Evolutionary conservation across 2,329 filamentous ascomycete genomes (phyloP).

Genomic region (Exophiala viscosa): DNA sequence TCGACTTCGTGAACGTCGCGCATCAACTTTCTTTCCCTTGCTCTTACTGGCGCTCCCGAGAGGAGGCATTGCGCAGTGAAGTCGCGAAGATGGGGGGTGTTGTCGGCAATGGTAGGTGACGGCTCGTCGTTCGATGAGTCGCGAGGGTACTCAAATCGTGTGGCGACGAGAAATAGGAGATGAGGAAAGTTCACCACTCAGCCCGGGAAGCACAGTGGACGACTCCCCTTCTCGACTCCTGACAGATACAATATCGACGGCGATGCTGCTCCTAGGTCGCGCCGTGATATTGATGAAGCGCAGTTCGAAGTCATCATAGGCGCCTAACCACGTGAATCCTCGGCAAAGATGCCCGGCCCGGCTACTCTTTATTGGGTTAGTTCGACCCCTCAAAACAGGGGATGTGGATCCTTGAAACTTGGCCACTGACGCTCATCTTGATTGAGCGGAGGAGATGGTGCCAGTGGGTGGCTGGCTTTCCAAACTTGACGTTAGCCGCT

Average conservation of each 20-base stretch:
- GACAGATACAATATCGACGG: too few species aligned
- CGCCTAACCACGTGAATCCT: background rate
- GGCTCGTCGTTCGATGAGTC: background rate
- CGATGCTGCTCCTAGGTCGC: too few species aligned
- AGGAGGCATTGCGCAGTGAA: slow-evolving; percentile 36
- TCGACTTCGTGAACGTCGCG: slow-evolving; percentile 55
- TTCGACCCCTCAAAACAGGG: background rate
- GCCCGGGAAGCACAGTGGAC: too few species aligned
- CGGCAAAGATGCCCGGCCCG: slow-evolving; percentile 1
- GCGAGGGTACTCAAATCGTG: background rate
- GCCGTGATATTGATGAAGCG: background rate
- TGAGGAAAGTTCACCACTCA: too few species aligned
- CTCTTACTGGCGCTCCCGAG: slow-evolving; percentile 40
- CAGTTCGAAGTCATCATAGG: background rate
- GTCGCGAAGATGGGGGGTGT: background rate
- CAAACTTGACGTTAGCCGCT: slow-evolving; percentile 33
- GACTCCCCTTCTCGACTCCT: too few species aligned
- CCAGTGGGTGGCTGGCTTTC: slow-evolving; percentile 24
- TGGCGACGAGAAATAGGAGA: too few species aligned
- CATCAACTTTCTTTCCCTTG: slow-evolving; percentile 54
- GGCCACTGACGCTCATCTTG: background rate
- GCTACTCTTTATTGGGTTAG: too few species aligned
- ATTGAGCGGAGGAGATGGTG: background rate
- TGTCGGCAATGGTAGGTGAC: background rate
- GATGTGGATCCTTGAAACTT: background rate